These are phyloP conservation scores for Marsdenia floribunda DNA, from an alignment of 257 asterid genomes.

Conservation along the genomic window DNA sequence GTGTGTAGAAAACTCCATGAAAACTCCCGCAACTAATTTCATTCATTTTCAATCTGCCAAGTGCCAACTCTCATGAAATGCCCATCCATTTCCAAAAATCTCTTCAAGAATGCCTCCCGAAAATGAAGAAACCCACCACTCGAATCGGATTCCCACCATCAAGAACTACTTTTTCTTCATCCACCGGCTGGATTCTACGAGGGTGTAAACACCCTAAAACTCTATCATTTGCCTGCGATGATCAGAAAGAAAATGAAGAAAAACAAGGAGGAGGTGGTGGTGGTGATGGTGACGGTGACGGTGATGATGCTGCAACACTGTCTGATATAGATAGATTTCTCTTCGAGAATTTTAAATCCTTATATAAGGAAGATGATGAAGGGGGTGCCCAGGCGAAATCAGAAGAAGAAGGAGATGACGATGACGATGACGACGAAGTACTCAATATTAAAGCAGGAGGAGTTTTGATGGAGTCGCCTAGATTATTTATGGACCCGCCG, in stretches of 20 bases:
- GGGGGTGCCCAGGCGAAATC: background rate
- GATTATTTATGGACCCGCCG: conserved; percentile 28
- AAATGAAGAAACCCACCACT: conserved; percentile 36
- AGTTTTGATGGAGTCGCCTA: conserved; percentile 28
- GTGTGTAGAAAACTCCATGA: background rate
- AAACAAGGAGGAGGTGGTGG: background rate
- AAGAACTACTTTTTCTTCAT: conserved; percentile 22
- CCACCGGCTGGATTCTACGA: conserved; percentile 30
- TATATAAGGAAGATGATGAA: conserved; percentile 30
- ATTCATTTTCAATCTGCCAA: background rate
- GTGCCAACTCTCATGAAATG: conserved; percentile 23
- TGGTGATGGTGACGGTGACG: conserved; percentile 5
- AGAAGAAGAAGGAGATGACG: background rate
- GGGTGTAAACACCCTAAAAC: conserved; percentile 53
- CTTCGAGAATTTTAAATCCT: conserved; percentile 57
- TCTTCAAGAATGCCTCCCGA: conserved; percentile 46
- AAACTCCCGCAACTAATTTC: background rate
- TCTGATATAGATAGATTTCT: conserved; percentile 61
- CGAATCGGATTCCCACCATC: conserved; percentile 18
- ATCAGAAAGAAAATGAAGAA: conserved; percentile 8
- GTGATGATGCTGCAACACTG: conserved; percentile 34
- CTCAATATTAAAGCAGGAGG: conserved; percentile 2
- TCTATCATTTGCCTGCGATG: conserved; percentile 33
- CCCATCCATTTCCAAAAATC: conserved; percentile 53
- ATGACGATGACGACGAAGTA: conserved; percentile 11